Evolutionary conservation across 768 basidiomycete species (phyloP).

Genomic region (Tricholoma bakamatsutake): DNA sequence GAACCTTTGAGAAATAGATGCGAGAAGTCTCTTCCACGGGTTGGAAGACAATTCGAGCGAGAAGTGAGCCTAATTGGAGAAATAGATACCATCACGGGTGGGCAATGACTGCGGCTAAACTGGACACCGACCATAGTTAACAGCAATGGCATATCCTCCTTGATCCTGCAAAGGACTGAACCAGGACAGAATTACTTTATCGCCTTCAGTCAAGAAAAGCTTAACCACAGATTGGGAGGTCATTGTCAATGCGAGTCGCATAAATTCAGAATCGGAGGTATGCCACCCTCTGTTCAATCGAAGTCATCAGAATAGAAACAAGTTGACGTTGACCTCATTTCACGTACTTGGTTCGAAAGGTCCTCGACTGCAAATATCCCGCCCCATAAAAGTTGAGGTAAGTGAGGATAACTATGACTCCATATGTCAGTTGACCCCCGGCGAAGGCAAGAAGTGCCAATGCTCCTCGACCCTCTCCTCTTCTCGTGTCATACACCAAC

Average conservation of each 20-base stretch:
- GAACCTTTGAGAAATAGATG: constrained; percentile 76
- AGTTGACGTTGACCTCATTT: neutral
- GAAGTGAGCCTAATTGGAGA: constrained; percentile 63
- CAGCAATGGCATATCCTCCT: constrained; percentile 92
- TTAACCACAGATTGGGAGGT: constrained; percentile 87
- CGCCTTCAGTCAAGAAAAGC: constrained; percentile 93
- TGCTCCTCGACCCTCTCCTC: constrained; percentile 23
- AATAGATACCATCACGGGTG: neutral
- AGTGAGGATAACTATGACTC: constrained; percentile 44
- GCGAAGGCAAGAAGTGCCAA: constrained; percentile 81
- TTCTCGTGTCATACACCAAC: constrained; percentile 44
- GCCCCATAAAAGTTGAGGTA: constrained; percentile 45
- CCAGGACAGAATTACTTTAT: constrained; percentile 82
- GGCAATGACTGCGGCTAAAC: neutral
- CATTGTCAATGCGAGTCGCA: constrained; percentile 69
- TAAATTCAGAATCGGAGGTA: neutral
- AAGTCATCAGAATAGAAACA: neutral
- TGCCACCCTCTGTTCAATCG: neutral
- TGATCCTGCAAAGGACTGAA: constrained; percentile 83
- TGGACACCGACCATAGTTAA: constrained; percentile 76
- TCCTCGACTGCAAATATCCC: constrained; percentile 26
- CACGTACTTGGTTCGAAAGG: constrained; percentile 15
- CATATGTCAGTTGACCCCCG: constrained; percentile 76
- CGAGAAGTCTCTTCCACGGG: constrained; percentile 92
- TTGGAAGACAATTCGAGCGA: constrained; percentile 91